Evolutionary conservation across 2,329 filamentous ascomycete species (phyloP).

Genomic region (Plenodomus tracheiphilus): DNA sequence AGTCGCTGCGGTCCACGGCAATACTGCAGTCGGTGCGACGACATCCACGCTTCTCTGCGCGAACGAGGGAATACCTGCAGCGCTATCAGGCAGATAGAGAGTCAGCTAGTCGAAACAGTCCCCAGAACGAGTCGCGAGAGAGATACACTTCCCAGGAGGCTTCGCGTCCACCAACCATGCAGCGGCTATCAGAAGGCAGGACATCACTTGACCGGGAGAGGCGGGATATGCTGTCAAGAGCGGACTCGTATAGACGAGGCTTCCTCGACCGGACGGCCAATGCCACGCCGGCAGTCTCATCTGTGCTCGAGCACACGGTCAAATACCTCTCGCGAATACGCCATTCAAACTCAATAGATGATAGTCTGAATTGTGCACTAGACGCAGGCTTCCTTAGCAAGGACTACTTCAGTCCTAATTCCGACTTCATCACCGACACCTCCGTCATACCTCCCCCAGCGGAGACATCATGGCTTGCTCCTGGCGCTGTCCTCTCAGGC

Average conservation of each 20-base stretch:
- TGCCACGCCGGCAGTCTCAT: conserved; percentile 22
- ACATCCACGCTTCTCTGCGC: conserved; percentile 45
- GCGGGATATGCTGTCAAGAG: conserved; percentile 27
- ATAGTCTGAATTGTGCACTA: conserved; percentile 57
- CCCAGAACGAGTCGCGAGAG: conserved; percentile 29
- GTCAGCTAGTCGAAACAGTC: conserved; percentile 16
- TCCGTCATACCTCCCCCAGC: conserved; percentile 54
- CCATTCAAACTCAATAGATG: conserved; percentile 56
- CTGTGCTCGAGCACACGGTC: conserved; percentile 60
- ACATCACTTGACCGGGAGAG: conserved; percentile 21
- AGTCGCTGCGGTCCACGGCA: conserved; percentile 44
- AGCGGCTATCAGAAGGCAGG: conserved; percentile 35
- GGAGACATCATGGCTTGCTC: conserved; percentile 63
- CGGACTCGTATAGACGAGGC: conserved; percentile 32
- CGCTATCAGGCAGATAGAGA: conserved; percentile 49
- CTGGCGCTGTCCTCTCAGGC: conserved; percentile 64
- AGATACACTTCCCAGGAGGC: conserved; percentile 24
- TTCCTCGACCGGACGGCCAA: conserved; percentile 30
- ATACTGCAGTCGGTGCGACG: conserved; percentile 47
- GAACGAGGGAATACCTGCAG: conserved; percentile 44
- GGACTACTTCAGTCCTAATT: conserved; percentile 57
- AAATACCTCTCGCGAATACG: conserved; percentile 64
- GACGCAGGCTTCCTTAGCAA: conserved; percentile 58
- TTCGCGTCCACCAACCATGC: conserved; percentile 30
- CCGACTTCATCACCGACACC: conserved; percentile 63